phyloP scores from a whole-genome alignment of 2,329 filamentous ascomycete species.

The Hymenoscyphus scutula region DNA sequence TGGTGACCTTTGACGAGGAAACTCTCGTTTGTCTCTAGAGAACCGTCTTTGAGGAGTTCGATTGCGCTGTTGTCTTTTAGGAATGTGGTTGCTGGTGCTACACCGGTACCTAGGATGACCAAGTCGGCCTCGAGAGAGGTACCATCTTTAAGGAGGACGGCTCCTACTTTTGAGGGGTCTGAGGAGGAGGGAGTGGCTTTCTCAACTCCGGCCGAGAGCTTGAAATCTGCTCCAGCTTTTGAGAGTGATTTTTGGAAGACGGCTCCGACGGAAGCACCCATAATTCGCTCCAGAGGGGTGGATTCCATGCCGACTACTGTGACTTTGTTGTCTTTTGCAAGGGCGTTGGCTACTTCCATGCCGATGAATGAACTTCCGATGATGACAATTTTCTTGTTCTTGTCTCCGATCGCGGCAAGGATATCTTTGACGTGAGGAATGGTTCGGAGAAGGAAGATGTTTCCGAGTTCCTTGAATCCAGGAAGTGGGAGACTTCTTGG shows the following conservation, averaged over 20 bases:
- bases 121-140: conserved; percentile 82
- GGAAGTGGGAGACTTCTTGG: conserved; percentile 73
- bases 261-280: conserved; percentile 76
- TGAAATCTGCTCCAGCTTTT: conserved; percentile 84
- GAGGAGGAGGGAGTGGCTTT: conserved; percentile 71
- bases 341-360: conserved; percentile 92
- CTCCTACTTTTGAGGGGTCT: conserved; percentile 71
- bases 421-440: conserved; percentile 79
- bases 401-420: conserved; percentile 72
- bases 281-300: conserved; percentile 78
- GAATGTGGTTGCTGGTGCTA: conserved; percentile 81
- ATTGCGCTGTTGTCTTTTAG: conserved; percentile 70
- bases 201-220: conserved; percentile 76
- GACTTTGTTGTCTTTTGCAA: conserved; percentile 75
- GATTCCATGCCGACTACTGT: conserved; percentile 87
- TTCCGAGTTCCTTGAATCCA: conserved; percentile 81
- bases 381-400: conserved; percentile 88
- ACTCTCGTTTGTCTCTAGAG: conserved; percentile 73
- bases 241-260: conserved; percentile 79
- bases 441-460: conserved; percentile 81
- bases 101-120: conserved; percentile 88
- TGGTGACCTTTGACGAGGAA: conserved; percentile 74
- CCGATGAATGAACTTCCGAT: conserved; percentile 95
- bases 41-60: conserved; percentile 78
- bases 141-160: conserved; percentile 81